These are phyloP conservation scores for Urochloa ruziziensis DNA, from an alignment of 176 grass and related monocot genomes.

Conservation along the genomic window DNA sequence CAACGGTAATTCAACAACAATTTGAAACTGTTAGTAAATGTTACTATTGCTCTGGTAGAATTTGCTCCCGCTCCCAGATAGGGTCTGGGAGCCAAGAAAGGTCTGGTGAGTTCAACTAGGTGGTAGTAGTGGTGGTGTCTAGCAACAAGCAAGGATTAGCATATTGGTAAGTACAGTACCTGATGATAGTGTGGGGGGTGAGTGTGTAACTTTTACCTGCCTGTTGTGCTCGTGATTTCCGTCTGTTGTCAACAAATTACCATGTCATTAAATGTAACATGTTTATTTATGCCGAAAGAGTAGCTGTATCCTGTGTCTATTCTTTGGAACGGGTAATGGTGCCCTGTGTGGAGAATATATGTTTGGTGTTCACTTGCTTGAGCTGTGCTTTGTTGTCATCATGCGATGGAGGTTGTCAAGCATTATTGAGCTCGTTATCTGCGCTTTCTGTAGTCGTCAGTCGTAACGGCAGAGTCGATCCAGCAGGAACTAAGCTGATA, in stretches of 20 bases:
- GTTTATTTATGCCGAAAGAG: background rate
- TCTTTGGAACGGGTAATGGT: background rate
- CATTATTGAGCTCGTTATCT: background rate
- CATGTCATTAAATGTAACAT: background rate
- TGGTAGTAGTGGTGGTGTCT: background rate
- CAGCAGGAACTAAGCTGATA: background rate
- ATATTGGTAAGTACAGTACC: slow-evolving; percentile 12
- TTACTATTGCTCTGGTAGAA: background rate
- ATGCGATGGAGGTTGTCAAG: background rate
- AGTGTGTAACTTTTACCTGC: slow-evolving; percentile 31
- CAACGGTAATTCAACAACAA: background rate
- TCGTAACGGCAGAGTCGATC: too few species aligned
- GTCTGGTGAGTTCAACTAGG: background rate
- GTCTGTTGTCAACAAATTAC: background rate
- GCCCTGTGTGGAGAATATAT: background rate
- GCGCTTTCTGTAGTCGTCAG: background rate
- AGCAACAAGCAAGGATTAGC: background rate
- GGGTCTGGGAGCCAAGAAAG: background rate
- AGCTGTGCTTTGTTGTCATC: background rate
- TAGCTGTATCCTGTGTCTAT: background rate
- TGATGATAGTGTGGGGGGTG: background rate
- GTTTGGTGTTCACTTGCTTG: background rate
- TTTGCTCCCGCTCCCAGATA: background rate
- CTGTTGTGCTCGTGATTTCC: slow-evolving; percentile 11
- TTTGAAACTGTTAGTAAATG: background rate